Base-by-base conservation (phyloP, 2,329 filamentous ascomycete genomes). In the Ceratocystis lukuohia region DNA sequence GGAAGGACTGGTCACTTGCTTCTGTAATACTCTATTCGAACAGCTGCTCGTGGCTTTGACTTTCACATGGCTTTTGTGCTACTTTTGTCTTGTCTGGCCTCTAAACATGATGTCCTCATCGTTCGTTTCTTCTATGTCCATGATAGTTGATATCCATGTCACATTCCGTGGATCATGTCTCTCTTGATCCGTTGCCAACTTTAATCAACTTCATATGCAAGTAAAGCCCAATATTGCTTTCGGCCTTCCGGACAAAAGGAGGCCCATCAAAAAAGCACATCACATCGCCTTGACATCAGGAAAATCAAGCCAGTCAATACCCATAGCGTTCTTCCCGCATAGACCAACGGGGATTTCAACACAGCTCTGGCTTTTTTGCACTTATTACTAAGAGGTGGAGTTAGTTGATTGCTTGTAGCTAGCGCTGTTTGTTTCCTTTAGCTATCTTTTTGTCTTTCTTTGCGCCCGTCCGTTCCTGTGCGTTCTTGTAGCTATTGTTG, bases 181-280 rank as follows among this genome's bases (percentile, higher is more conserved):
- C 8, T 17, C 22, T 30, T 30, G 22, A n/a, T 30, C 22, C 8
- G n/a, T 57, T 28, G 10, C 22, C 22, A 57, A 15, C 53, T 57
- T 12, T 30, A 3, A 57, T 57, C 25, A 5, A 57, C 53, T 33
- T 28, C 15, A 50, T 22, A 6, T 57, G 22, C 2, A 57, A 25
- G 33, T 17, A 30, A 12, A 57, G 10, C 17, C 25, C 37, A 41
- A 3, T 41, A 41, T 12, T 41, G 7, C 10, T 33, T 57, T 57
- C 20, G n/a, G 15, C 6, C 17, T 57, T 57, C 25, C 15, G 25
- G 6, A 15, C 22, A 57, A 57, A 57, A 57, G 53, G 53, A 57
- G 53, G 53, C 53, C 53, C 53, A 57, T 33, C 25, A 56, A 56
- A 56, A 56, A 56, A 30, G 50, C 50, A 56, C 50, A 28, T 56